Base-by-base conservation (phyloP, 2,329 filamentous ascomycete genomes). In the Blumeria graminis region DNA sequence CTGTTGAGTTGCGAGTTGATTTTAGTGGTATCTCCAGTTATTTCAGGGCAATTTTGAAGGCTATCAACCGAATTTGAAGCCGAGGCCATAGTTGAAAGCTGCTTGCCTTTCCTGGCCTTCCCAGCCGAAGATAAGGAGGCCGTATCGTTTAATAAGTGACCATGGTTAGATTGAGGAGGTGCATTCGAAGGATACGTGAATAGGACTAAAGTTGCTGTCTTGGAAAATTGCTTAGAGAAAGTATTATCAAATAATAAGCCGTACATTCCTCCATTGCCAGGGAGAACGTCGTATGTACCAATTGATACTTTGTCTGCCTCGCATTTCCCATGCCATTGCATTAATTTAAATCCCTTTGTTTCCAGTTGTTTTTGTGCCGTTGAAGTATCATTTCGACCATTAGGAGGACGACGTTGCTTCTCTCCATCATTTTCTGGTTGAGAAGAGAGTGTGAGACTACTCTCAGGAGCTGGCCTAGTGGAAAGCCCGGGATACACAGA, bases 221-320 rank as follows among this genome's bases (percentile, higher is more conserved):
- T 98, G 56, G 89, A 92, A 45, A 85, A 82, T 68, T 83, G 86
- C 71, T 95, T 96, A 58, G 89, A 94, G 68, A 98, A 98, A 33
- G 92, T 98, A 66, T 98, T 98, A 76, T 98, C 92, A 66, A 98
- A 94, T 35, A 96, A 87, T 59, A 98, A 74, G 57, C 89, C 92
- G 67, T 94, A 98, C 79, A 94, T 95, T 65, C 92, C 92, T 28
- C 82, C 86, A 60, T 92, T 80, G 36, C 80, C 80, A 7, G 72
- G 65, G 0, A 73, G 72, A 28, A 96, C 86, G 65, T 94, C 84
- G 67, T 87, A 86, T 18, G 82, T 92, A 35, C 90, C 92, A 68
- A 90, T 87, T 18, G 86, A 85, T 55, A 95, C 88, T 71, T 92
- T 90, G 71, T 96, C 90, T 39, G 92, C 89, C 70, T 96, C 90